Evolutionary conservation across 2,329 filamentous ascomycete genomes (phyloP), one percentile per base, ranked within the genome.

Genomic region (Zalaria sp.): DNA sequence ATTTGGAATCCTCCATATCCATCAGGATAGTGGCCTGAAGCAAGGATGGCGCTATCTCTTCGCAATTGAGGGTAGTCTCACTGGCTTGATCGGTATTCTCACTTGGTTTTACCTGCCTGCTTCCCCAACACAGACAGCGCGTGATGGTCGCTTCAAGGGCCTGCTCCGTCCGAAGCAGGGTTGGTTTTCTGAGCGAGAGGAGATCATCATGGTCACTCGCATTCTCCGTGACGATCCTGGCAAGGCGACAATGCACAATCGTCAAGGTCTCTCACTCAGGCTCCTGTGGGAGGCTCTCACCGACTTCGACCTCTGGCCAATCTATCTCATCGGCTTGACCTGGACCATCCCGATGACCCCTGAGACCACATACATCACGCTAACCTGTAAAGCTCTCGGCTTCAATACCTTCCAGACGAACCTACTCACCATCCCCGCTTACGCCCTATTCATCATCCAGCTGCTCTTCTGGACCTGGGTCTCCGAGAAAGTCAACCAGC

Each of bases 171-270:
- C 73, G 2, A 72, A 73, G 40, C 47, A 70, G 18, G 77, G 77
- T 2, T 81, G 79, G 79, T 81, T 81, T 56, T 73, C 63, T 2
- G 79, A 81, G 52, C 66, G 66, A 2, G 76, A 84, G 53, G 79
- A 83, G 51, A 71, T 49, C 3, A 57, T 57, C 27, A 56, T 57
- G 51, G 49, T 57, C 25, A 57, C 55, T n/a, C 40, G 39, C 6
- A 26, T 45, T 1, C 39, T 47, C 1, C 37, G 43, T 5, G 45
- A 47, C 28, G 45, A 47, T 28, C 45, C 45, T 6, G 40, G 7
- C 38, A 47, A 45, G 41, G 43, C 25, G 25, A 43, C 25, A 5
- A 40, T 28, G 41, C 41, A 39, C 28, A 37, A 31, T 29, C 11
- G 25, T 4, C 35, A 36, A 27, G 27, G 6, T 28, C 41, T 37